Conservation (phyloP, 2,329 filamentous ascomycete species). For the Akanthomyces muscarius region DNA sequence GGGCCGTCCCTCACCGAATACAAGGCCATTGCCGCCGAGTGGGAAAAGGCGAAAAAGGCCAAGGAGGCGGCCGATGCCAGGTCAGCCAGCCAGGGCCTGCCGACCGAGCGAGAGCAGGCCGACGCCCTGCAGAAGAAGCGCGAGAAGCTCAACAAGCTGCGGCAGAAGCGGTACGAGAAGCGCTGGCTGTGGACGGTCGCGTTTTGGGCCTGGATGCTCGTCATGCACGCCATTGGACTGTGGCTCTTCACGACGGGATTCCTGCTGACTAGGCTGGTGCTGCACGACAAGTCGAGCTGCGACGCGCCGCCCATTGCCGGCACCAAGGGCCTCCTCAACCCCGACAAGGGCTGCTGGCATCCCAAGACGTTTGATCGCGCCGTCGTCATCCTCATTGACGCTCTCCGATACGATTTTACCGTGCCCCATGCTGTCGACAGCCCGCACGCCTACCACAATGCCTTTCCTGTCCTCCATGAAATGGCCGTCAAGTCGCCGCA, state of each 20-base stretch:
- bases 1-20: conserved; percentile 38
- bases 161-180: conserved; percentile 47
- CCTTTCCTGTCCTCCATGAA: conserved; percentile 82
- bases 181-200: conserved; percentile 56
- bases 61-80: conserved; percentile 41
- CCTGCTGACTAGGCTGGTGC: conserved; percentile 77
- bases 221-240: conserved; percentile 74
- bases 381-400: conserved; percentile 86
- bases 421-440: conserved; percentile 57
- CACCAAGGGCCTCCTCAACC: conserved; percentile 36
- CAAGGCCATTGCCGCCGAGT: conserved; percentile 50
- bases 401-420: conserved; percentile 94
- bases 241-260: conserved; percentile 95
- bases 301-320: conserved; percentile 61
- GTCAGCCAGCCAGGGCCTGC: conserved; percentile 27
- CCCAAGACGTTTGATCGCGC: conserved; percentile 90
- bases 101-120: conserved; percentile 32
- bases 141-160: conserved; percentile 43
- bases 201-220: conserved; percentile 68
- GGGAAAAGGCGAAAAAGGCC: conserved; percentile 48
- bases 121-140: conserved; percentile 42
- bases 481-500: conserved; percentile 68
- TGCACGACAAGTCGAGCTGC: conserved; percentile 73
- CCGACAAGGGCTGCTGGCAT: conserved; percentile 83
- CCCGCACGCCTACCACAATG: conserved; percentile 68